Base-by-base conservation (phyloP, 495 filamentous ascomycete species). In the Aspergillus indologenus region DNA sequence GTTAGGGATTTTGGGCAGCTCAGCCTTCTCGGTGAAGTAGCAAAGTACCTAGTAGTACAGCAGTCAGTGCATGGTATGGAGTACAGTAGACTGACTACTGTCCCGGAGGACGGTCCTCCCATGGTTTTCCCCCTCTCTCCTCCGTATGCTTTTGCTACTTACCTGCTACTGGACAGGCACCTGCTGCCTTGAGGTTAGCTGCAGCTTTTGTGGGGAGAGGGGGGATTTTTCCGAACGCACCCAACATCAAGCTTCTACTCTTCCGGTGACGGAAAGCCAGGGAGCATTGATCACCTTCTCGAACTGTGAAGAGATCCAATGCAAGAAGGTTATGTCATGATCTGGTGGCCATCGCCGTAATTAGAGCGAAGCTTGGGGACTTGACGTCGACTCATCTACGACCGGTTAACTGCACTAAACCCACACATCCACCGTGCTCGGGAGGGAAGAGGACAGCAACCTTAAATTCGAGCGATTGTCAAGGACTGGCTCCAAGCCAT, bases 1-100 rank as follows among this genome's bases (percentile, higher is more conserved):
- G 59, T 62, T 67, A 64, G 65, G 65, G 58, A 64, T 51, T 50
- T n/a, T 29, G 5, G 34, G 9, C 23, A n/a, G 24, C 14, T n/a
- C 22, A 51, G 23, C 22, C 23, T 29, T 29, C 8, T 4, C 17
- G 46, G 14, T 23, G 9, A 17, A 22, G 46, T n/a, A n/a, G n/a
- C n/a, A n/a, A n/a, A n/a, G n/a, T n/a, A n/a, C n/a, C n/a, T n/a
- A n/a, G n/a, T n/a, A n/a, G n/a, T n/a, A n/a, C n/a, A n/a, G n/a
- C n/a, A n/a, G n/a, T n/a, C n/a, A n/a, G n/a, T n/a, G n/a, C n/a
- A n/a, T n/a, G n/a, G n/a, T n/a, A n/a, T n/a, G n/a, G n/a, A n/a
- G 26, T 29, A 29, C 4, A 29, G 26, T 9, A 4, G 9, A 29
- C 26, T 29, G 9, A 29, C 26, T 29, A 29, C 34, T 7, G 12